Base-by-base conservation (phyloP, 306 rosid species). In the Quercus agrifolia region DNA sequence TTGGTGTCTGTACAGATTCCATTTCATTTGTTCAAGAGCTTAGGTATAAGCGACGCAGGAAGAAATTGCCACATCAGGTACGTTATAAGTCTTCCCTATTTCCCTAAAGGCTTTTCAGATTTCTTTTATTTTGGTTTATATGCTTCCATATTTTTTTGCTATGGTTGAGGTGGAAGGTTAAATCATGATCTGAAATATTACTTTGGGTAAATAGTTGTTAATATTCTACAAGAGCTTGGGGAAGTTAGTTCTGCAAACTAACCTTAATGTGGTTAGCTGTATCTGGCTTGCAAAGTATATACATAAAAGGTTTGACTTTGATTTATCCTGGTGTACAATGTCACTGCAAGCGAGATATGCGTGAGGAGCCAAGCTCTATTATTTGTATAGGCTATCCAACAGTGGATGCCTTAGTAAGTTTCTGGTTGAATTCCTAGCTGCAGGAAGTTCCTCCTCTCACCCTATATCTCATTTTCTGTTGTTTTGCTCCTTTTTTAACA, bases 1-100 rank as follows among this genome's bases (percentile, higher is more conserved):
- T 91, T 79, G 99, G 99, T 70, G 89, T 91, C 35, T 93, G 98
- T 85, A 78, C 77, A 27, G 85, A 90, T 83, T 86, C 99, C 77
- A 25, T 52, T 57, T 76, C 87, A 27, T 96, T 96, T 87, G 98
- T 87, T 30, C 70, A 57, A 1, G 84, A 72, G 70, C 87, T 96
- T 15, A 89, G 94, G 76, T 86, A 74, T 41, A 84, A 66, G 82
- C 84, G 99, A 20, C 91, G 93, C n/a, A 82, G 74, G 68, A 89
- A 90, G 78, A 80, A 71, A 74, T 74, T 90, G 84, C 89, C 90
- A 30, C 86, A 85, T 77, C 90, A 96, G 99, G 99, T 96, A 85
- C 67, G 72, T 78, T 83, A 70, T 75, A 73, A 70, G 61, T 78
- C 55, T 77, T 23, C 44, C 67, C 49, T 44, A 67, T n/a, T 58